phyloP scores from a whole-genome alignment of 2,329 filamentous ascomycete species.

The Stachybotrys echinatus region DNA sequence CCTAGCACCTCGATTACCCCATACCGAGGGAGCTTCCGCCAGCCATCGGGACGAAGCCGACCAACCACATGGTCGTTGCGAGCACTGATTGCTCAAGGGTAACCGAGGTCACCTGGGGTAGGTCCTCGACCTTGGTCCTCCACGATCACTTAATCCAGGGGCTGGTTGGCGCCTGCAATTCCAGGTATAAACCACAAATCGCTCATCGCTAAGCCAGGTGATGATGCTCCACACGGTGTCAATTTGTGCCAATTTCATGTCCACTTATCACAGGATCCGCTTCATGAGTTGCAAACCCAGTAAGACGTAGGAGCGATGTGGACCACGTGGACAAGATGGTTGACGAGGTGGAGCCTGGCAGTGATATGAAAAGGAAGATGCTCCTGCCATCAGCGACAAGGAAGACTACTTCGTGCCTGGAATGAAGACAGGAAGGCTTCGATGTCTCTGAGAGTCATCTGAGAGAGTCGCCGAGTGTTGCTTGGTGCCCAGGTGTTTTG shows the following conservation, averaged over 20 bases:
- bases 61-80: neutral
- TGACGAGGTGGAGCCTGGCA: neutral
- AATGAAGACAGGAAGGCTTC: neutral
- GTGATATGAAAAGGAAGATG: neutral
- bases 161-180: slow-evolving; percentile 16
- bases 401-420: neutral
- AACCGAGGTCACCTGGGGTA: neutral
- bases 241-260: slow-evolving; percentile 26
- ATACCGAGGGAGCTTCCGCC: neutral
- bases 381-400: neutral
- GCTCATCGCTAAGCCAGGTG: slow-evolving; percentile 5
- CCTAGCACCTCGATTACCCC: no score
- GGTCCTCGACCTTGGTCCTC: neutral
- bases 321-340: neutral
- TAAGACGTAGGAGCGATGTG: slow-evolving; percentile 8
- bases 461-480: no score
- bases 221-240: slow-evolving; percentile 24
- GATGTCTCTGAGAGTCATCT: neutral
- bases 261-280: slow-evolving; percentile 13
- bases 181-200: slow-evolving; percentile 17
- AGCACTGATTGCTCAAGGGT: neutral
- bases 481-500: no score
- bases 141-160: neutral
- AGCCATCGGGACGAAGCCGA: neutral
- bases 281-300: slow-evolving; percentile 14